A percentile compares a stretch with the other conserved stretches of the same genome.
These are phyloP conservation scores for Mariannaea elegans DNA, from an alignment of 2,329 filamentous ascomycete species.

Conservation along the genomic window DNA sequence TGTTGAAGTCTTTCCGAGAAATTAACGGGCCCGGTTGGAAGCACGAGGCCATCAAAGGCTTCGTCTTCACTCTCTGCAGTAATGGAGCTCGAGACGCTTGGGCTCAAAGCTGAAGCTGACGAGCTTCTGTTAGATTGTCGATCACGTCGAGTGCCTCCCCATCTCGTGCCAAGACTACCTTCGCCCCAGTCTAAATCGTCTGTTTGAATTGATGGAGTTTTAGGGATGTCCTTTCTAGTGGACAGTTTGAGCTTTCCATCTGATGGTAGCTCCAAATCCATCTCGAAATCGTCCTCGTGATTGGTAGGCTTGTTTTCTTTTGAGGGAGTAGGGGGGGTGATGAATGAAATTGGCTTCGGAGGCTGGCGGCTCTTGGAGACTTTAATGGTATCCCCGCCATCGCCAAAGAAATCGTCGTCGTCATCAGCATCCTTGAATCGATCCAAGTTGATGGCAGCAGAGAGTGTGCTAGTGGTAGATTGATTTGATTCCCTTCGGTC, in stretches of 20 bases:
- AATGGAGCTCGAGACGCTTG: conserved; percentile 90
- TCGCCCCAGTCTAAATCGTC: conserved; percentile 96
- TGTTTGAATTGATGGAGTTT: conserved; percentile 65
- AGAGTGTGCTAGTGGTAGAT: conserved; percentile 47
- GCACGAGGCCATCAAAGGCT: conserved; percentile 85
- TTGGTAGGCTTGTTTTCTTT: conserved; percentile 49
- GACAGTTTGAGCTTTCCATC: conserved; percentile 73
- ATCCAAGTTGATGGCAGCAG: conserved; percentile 65
- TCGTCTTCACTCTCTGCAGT: conserved; percentile 95
- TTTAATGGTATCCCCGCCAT: conserved; percentile 73
- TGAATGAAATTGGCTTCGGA: conserved; percentile 60
- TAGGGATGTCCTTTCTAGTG: conserved; percentile 67
- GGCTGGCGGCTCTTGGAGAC: conserved; percentile 66
- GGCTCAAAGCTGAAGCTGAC: conserved; percentile 87
- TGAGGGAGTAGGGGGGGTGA: conserved; percentile 64
- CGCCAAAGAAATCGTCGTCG: conserved; percentile 70
- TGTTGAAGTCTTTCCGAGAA: conserved; percentile 81
- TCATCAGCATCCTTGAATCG: conserved; percentile 71
- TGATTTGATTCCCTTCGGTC: conserved; percentile 44
- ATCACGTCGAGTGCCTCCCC: conserved; percentile 85
- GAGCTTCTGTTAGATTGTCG: conserved; percentile 84
- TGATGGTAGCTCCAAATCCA: conserved; percentile 75
- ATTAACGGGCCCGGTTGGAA: conserved; percentile 85
- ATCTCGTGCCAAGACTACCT: conserved; percentile 89
- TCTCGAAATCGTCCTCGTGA: conserved; percentile 74